These are phyloP conservation scores for Gossypium trilobum DNA, from an alignment of 441 rosid genomes.

Conservation along the genomic window DNA sequence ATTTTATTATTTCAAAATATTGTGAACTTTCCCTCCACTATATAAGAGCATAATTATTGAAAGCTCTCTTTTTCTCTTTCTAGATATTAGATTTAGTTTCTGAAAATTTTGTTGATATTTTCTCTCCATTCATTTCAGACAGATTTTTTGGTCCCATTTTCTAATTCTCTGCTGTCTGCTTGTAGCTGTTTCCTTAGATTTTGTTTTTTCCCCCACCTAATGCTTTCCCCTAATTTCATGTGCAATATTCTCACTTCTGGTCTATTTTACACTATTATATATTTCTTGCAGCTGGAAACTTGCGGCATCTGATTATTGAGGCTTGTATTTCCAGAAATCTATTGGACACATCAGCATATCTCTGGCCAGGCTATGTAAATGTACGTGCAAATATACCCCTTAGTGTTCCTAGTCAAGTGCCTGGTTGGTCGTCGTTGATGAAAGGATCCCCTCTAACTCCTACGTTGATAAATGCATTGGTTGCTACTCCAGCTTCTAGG, in stretches of 20 bases:
- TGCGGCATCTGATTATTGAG: conserved; percentile 95
- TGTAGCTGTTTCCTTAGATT: background rate
- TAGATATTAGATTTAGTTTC: background rate
- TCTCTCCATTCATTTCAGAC: background rate
- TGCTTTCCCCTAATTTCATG: conserved; percentile 6
- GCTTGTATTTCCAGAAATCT: conserved; percentile 88
- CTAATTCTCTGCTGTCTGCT: background rate
- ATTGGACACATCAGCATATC: conserved; percentile 80
- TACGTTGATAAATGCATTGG: conserved; percentile 50
- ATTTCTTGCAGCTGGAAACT: conserved; percentile 68
- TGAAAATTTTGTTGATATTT: background rate
- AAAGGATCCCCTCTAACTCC: conserved; percentile 79
- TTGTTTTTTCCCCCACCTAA: conserved; percentile 1
- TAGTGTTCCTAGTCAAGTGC: conserved; percentile 39
- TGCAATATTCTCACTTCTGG: background rate
- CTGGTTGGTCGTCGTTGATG: conserved; percentile 83
- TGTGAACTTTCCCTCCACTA: background rate
- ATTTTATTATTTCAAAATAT: background rate
- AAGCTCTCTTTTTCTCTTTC: background rate
- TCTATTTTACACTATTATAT: background rate
- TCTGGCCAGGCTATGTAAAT: conserved; percentile 81
- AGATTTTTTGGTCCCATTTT: background rate
- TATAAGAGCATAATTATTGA: background rate
- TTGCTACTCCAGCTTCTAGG: conserved; percentile 91
- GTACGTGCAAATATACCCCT: conserved; percentile 46